Percentiles rank a stretch among this genome's conserved stretches.
Evolutionary conservation across 371 early-diverging fungal species (phyloP).

Genomic region (Scutellospora calospora): DNA sequence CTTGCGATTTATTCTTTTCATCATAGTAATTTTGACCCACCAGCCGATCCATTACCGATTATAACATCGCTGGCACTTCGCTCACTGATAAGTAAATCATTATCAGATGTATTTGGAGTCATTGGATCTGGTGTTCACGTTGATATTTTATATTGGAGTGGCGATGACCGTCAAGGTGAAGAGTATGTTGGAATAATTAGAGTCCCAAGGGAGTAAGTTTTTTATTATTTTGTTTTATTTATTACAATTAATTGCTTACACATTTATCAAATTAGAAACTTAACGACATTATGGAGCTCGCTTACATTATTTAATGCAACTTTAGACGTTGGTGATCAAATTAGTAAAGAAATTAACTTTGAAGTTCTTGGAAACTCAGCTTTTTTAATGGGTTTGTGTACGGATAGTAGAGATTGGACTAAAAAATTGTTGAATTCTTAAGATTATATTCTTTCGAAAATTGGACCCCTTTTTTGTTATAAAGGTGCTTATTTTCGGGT

Average conservation of each 20-base stretch:
- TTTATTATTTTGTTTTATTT: not conserved
- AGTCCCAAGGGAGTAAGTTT: conserved; percentile 18
- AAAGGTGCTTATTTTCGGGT: too few relatives aligned
- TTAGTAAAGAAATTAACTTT: conserved; percentile 19
- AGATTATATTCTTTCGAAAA: too few relatives aligned
- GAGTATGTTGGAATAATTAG: conserved; percentile 28
- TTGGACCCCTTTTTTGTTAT: too few relatives aligned
- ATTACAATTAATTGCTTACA: not conserved
- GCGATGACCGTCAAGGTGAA: not conserved
- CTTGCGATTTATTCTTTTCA: not conserved
- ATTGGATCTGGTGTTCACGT: conserved; percentile 31
- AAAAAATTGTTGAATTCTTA: not conserved
- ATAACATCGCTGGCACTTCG: conserved; percentile 21
- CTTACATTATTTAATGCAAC: conserved; percentile 36
- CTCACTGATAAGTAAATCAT: conserved; percentile 31
- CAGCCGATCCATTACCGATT: not conserved
- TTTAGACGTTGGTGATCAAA: not conserved
- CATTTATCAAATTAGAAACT: conserved; percentile 1
- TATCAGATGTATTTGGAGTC: conserved; percentile 26
- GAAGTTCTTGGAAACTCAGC: conserved; percentile 25
- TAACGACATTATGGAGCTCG: conserved; percentile 41
- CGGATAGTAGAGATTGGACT: conserved; percentile 35
- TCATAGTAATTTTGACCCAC: conserved; percentile 26
- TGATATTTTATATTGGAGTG: conserved; percentile 35
- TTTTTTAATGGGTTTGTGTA: conserved; percentile 36